Percentiles rank a stretch among this genome's conserved stretches.
Conservation (phyloP, 2,329 filamentous ascomycete genomes). For the Lasiodiplodia sp. region DNA sequence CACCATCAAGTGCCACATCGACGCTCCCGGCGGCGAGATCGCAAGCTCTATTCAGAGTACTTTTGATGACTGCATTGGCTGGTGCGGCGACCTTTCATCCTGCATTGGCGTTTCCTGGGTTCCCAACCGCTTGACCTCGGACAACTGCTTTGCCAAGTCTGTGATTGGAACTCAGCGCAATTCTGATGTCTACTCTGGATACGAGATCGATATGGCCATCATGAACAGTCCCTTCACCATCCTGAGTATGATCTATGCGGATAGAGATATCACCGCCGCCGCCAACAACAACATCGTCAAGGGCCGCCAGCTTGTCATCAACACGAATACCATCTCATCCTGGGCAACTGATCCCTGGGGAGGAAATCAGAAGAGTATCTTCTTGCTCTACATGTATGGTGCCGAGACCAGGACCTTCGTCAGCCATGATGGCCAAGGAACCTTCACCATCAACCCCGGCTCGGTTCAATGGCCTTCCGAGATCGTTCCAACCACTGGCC, state of each 20-base stretch:
- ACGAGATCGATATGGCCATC: neutral
- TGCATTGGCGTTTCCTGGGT: neutral
- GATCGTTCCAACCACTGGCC: neutral
- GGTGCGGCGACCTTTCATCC: neutral
- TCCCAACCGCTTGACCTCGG: neutral
- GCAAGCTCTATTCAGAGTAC: neutral
- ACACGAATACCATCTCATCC: neutral
- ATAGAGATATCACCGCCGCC: neutral
- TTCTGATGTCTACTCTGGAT: neutral
- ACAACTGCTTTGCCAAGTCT: conserved; percentile 10
- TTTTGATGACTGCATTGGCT: conserved; percentile 22
- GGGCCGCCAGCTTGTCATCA: neutral
- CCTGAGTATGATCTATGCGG: conserved; percentile 15
- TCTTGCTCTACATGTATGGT: conserved; percentile 22
- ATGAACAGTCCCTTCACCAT: conserved; percentile 20
- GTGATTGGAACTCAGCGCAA: neutral
- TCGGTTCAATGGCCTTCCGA: neutral
- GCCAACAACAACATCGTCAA: neutral
- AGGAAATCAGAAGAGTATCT: conserved; percentile 4
- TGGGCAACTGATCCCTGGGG: conserved; percentile 8
- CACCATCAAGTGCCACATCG: conserved; percentile 10
- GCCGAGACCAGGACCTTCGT: conserved; percentile 14
- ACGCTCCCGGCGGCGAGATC: neutral
- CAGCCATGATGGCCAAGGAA: neutral
- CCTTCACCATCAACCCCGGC: conserved; percentile 4